Evolutionary conservation across 208 protist species (phyloP).

Genomic region (Herpetomonas muscarum): DNA sequence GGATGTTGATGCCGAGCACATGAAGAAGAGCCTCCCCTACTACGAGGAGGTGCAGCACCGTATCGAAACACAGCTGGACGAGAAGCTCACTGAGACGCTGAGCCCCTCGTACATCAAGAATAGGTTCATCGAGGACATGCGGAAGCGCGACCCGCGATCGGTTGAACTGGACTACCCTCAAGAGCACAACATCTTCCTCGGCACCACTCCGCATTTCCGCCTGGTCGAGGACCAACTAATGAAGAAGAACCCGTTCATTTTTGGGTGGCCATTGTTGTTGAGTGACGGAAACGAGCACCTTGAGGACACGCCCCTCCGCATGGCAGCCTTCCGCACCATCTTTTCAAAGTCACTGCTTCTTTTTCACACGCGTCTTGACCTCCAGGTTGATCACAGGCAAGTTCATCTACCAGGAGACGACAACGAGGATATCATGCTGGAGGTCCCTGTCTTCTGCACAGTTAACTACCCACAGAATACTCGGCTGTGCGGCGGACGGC

Average conservation of each 20-base stretch:
- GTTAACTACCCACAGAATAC: slow-evolving; percentile 86
- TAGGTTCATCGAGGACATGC: slow-evolving; percentile 86
- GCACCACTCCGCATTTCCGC: slow-evolving; percentile 75
- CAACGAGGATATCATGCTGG: slow-evolving; percentile 74
- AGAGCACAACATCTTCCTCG: slow-evolving; percentile 83
- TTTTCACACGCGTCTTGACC: slow-evolving; percentile 79
- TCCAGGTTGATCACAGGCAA: slow-evolving; percentile 82
- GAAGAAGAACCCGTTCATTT: slow-evolving; percentile 91
- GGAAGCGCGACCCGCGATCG: slow-evolving; percentile 67
- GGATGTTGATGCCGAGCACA: slow-evolving; percentile 85
- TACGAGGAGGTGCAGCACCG: slow-evolving; percentile 84
- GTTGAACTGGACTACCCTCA: slow-evolving; percentile 83
- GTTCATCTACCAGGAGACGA: slow-evolving; percentile 51
- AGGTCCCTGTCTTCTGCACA: slow-evolving; percentile 87
- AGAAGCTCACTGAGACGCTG: slow-evolving; percentile 66
- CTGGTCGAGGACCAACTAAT: slow-evolving; percentile 78
- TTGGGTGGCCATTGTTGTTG: slow-evolving; percentile 88
- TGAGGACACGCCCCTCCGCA: slow-evolving; percentile 72
- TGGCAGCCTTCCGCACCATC: slow-evolving; percentile 85
- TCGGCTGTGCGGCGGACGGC: slow-evolving; percentile 76
- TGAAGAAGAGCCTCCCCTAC: slow-evolving; percentile 88
- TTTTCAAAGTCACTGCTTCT: slow-evolving; percentile 87
- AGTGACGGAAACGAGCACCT: slow-evolving; percentile 85
- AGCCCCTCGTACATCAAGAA: slow-evolving; percentile 81
- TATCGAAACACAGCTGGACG: slow-evolving; percentile 70